phyloP scores from a whole-genome alignment of 345 rosid genomes.

The Salix dunnii region DNA sequence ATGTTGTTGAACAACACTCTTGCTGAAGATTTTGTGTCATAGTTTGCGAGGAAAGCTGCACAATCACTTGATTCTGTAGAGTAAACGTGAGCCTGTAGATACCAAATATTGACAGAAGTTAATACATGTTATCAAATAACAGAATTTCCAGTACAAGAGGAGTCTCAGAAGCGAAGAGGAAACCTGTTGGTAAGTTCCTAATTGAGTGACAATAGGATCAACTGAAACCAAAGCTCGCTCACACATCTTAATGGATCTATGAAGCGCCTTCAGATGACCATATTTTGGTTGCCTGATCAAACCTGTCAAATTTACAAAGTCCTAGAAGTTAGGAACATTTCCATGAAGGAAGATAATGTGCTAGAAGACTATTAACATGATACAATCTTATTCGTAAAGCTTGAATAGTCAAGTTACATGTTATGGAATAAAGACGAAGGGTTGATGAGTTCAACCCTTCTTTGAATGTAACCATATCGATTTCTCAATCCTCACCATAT shows the following conservation, averaged over 20 bases:
- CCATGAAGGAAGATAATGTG: neutral
- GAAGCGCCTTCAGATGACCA: slow-evolving; percentile 96
- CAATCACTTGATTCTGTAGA: slow-evolving; percentile 77
- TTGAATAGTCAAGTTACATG: neutral
- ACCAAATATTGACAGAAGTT: slow-evolving; percentile 13
- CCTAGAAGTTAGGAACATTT: neutral
- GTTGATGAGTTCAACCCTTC: neutral
- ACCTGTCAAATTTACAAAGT: slow-evolving; percentile 37
- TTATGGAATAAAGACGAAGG: neutral
- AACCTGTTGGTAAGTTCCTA: slow-evolving; percentile 89
- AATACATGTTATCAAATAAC: slow-evolving; percentile 9
- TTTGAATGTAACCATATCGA: neutral
- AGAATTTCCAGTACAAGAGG: slow-evolving; percentile 6
- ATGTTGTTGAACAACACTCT: slow-evolving; percentile 87
- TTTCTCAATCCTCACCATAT: slow-evolving; percentile 57
- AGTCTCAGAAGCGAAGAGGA: neutral
- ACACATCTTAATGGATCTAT: slow-evolving; percentile 89
- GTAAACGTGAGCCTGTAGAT: slow-evolving; percentile 71
- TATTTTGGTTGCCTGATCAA: slow-evolving; percentile 92
- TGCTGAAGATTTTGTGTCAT: slow-evolving; percentile 76
- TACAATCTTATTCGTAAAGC: neutral
- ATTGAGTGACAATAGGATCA: slow-evolving; percentile 77
- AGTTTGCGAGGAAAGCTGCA: slow-evolving; percentile 93
- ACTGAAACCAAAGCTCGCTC: slow-evolving; percentile 76
- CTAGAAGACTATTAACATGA: neutral